phyloP scores from a whole-genome alignment of 2,329 filamentous ascomycete species.

The Blumeriella jaapii region DNA sequence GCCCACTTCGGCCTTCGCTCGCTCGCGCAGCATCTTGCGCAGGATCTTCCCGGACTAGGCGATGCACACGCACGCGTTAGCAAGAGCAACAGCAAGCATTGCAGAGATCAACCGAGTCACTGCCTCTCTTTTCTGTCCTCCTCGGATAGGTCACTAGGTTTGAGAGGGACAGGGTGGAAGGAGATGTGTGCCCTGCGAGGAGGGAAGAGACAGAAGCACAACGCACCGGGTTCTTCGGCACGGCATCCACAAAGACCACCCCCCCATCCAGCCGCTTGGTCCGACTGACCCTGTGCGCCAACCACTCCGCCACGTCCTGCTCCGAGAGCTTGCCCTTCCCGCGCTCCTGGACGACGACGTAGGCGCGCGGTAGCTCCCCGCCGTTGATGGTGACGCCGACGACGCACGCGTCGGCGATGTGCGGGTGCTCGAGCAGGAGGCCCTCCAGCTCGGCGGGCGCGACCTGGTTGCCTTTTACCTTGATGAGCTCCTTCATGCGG shows the following conservation, averaged over 20 bases:
- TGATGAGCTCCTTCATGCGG: slow-evolving; percentile 36
- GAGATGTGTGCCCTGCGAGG: background rate
- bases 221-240: slow-evolving; percentile 54
- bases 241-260: slow-evolving; percentile 49
- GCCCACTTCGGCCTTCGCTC: slow-evolving; percentile 24
- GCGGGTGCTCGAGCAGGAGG: slow-evolving; percentile 30
- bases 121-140: background rate
- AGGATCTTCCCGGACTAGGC: slow-evolving; percentile 36
- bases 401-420: slow-evolving; percentile 34
- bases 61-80: background rate
- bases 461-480: slow-evolving; percentile 38
- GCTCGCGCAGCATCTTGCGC: slow-evolving; percentile 34
- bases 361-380: slow-evolving; percentile 49
- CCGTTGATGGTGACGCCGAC: slow-evolving; percentile 33
- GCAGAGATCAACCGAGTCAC: no score
- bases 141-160: background rate
- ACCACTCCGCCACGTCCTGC: slow-evolving; percentile 42
- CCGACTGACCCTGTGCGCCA: slow-evolving; percentile 46
- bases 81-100: no score
- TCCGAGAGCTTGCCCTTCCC: slow-evolving; percentile 16
- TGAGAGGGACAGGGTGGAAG: background rate
- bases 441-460: slow-evolving; percentile 38
- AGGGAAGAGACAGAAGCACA: background rate
- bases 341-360: slow-evolving; percentile 35
- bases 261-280: slow-evolving; percentile 62